Evolutionary conservation across 805 yeast genomes (phyloP), one percentile per base, ranked within the genome.

Genomic region (Barnettozyma sp.): DNA sequence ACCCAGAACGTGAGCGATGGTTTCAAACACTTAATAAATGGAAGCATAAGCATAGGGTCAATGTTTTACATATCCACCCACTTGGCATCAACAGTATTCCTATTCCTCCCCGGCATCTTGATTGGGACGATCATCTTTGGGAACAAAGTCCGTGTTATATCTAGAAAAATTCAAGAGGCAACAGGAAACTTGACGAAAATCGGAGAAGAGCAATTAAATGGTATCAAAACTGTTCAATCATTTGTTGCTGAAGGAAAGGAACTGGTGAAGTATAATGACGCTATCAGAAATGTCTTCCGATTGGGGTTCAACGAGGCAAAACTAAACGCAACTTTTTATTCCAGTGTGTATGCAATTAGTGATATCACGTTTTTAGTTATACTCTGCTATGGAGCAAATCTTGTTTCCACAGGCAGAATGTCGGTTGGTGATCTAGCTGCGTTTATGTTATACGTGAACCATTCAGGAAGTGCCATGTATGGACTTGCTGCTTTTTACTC

Each of bases 1-100:
- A 85, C 97, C 16, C 94, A 85, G 48, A 90, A 90, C 55, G 70
- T 90, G 20, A 82, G 94, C 40, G 97, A 90, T 57, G 98, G 98
- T 6, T 70, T 82, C 37, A 70, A 96, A 44, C 78, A 96, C 1
- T 56, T 78, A 1, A 78, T 90, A 26, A 75, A 85, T 45, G 96
- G 96, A 2, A 65, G 73, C 22, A 92, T 85, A 22, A 96, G 97
- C 15, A 63, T 87, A 22, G 76, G 83, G 3, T 84, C 88, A 87
- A 92, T 90, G 98, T 66, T 85, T 38, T 75, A 77, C 42, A 88
- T 90, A 23, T 82, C 94, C 16, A 69, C 83, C 48, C 78, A 85
- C 48, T 67, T 90, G 41, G 85, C 97, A 0, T 76, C 80, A 6
- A 76, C 85, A 37, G 81, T 92, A 70, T 68, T 83, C 44, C 53